These are phyloP conservation scores for Cyathus striatus DNA, from an alignment of 768 basidiomycete genomes.

Conservation along the genomic window DNA sequence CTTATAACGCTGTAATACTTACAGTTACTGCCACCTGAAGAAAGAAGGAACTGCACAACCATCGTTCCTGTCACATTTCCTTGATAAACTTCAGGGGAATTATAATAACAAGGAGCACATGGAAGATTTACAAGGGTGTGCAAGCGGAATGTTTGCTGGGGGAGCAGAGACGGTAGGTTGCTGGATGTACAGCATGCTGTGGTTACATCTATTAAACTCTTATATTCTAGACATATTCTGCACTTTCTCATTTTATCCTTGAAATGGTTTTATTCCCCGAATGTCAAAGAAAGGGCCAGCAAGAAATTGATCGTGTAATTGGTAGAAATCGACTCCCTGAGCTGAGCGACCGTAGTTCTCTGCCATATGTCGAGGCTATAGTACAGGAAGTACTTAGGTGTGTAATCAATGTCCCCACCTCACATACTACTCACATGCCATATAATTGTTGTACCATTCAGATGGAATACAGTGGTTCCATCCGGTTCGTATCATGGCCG, in stretches of 20 bases:
- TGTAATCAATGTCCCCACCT: no score
- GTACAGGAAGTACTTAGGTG: not conserved
- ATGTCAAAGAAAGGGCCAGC: not conserved
- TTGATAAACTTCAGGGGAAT: constrained; percentile 7
- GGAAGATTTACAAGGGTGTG: constrained; percentile 7
- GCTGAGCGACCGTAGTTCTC: not conserved
- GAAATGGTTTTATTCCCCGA: constrained; percentile 3
- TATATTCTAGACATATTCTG: not conserved
- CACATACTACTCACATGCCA: no score
- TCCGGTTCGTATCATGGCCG: no score
- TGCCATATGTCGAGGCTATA: not conserved
- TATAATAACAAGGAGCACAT: constrained; percentile 1
- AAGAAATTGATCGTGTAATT: not conserved
- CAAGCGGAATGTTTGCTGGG: constrained; percentile 7
- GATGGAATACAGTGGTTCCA: no score
- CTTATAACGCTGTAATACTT: not conserved
- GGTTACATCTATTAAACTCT: not conserved
- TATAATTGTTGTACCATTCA: no score
- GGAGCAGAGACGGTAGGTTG: constrained; percentile 13
- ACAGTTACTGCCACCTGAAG: constrained; percentile 1
- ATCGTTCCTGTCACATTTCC: constrained; percentile 5
- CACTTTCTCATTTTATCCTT: not conserved
- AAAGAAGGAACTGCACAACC: constrained; percentile 7
- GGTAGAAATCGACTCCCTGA: not conserved
- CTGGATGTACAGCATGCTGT: not conserved